phyloP scores from a whole-genome alignment of 2,329 filamentous ascomycete genomes.

The Podosphaera xanthii region DNA sequence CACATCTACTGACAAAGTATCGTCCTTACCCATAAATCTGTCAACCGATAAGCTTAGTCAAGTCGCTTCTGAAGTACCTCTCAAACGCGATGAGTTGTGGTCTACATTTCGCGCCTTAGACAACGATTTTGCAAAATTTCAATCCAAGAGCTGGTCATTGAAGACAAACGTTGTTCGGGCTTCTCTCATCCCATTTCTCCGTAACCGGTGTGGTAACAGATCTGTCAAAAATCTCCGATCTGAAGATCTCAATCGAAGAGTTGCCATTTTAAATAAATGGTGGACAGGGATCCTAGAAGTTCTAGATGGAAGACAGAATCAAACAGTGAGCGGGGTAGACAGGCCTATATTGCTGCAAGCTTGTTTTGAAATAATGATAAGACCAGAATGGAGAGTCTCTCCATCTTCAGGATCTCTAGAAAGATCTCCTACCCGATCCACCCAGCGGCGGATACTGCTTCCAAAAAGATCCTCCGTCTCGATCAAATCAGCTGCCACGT shows the following conservation, averaged over 20 bases:
- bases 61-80: slow-evolving; percentile 15
- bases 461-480: slow-evolving; percentile 25
- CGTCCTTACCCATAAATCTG: slow-evolving; percentile 17
- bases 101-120: slow-evolving; percentile 44
- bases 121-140: slow-evolving; percentile 45
- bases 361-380: slow-evolving; percentile 44
- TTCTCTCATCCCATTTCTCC: slow-evolving; percentile 40
- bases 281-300: slow-evolving; percentile 49
- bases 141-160: slow-evolving; percentile 41
- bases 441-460: slow-evolving; percentile 9
- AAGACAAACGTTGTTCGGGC: slow-evolving; percentile 47
- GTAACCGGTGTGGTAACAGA: slow-evolving; percentile 32
- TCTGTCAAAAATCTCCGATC: slow-evolving; percentile 35
- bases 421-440: slow-evolving; percentile 16
- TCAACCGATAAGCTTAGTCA: slow-evolving; percentile 17
- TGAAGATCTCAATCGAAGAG: slow-evolving; percentile 45
- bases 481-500: slow-evolving; percentile 30
- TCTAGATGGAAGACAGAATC: slow-evolving; percentile 43
- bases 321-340: slow-evolving; percentile 47
- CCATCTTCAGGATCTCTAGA: slow-evolving; percentile 31
- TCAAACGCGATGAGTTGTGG: slow-evolving; percentile 48
- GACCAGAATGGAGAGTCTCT: slow-evolving; percentile 43
- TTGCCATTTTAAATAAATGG: slow-evolving; percentile 51
- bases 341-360: slow-evolving; percentile 47
- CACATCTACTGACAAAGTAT: slow-evolving; percentile 23